Evolutionary conservation across 805 yeast species (phyloP), one percentile per base, ranked within the genome.

Genomic region (Torulaspora maleeae): DNA sequence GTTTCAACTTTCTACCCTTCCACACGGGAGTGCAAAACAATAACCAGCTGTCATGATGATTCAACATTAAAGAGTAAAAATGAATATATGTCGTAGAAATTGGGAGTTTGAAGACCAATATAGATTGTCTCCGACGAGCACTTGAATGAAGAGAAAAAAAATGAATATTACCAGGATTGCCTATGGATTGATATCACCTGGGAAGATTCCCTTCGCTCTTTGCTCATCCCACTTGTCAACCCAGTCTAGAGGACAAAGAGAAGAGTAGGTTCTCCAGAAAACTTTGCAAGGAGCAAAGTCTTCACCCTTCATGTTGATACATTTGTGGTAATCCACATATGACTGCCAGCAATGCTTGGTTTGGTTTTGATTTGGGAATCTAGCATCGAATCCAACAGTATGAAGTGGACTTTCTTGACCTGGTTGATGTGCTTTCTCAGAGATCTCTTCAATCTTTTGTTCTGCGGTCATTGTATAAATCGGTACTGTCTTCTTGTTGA

Each of bases 321-420:
- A 93, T 73, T 89, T 90, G 83, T 86, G 93, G 82, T 91, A 93
- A 73, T 93, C 99, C 64, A 93, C 88, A 76, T 91, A 93, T 60
- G 91, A 79, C 76, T 91, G 97, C 82, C 91, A 95, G 78, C 98
- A 93, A 78, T 91, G 96, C 76, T 85, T 89, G 63, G 97, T 87
- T 75, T 91, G 99, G 82, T 91, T 91, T 72, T 82, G 90, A 77
- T 88, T 81, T 58, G 99, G 98, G 82, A 90, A 90, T 72, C 96
- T 83, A 64, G 95, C 84, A 71, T 86, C 95, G 75, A 85, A 85
- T 51, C 84, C 85, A 64, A 80, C 82, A 47, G 84, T 81, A 60
- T 72, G 77, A 57, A 79, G 67, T 58, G 77, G 76, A 58, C 72
- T 61, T 47, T 66, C 73, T 44, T 59, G 62, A 44, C 62, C 49